Evolutionary conservation across 371 early-diverging fungal species (phyloP).

Genomic region (Saksenaea vasiformis): DNA sequence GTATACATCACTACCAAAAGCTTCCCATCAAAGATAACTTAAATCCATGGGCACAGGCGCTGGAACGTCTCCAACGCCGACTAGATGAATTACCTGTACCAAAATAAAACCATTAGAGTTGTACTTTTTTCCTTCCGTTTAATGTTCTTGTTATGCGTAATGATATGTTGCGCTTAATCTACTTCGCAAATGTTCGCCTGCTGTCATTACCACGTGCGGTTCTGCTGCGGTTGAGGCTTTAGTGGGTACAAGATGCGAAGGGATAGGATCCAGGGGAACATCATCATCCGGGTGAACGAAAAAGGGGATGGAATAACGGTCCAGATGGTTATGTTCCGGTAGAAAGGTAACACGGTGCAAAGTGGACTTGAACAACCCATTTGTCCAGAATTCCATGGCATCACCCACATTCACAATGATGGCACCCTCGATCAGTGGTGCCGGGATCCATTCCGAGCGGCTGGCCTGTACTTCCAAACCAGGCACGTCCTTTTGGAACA

Average conservation of each 20-base stretch:
- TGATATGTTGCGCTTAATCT: slow-evolving; percentile 44
- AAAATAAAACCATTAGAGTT: neutral
- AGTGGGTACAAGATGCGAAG: slow-evolving; percentile 30
- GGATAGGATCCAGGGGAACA: slow-evolving; percentile 47
- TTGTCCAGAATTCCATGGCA: slow-evolving; percentile 67
- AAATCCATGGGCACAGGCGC: slow-evolving; percentile 24
- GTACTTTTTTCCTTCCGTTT: slow-evolving; percentile 11
- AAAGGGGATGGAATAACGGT: slow-evolving; percentile 74
- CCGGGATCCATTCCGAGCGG: slow-evolving; percentile 62
- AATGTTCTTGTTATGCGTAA: no score
- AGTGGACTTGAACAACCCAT: slow-evolving; percentile 68
- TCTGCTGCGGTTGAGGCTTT: neutral
- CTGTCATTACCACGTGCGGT: slow-evolving; percentile 23
- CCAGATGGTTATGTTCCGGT: slow-evolving; percentile 55
- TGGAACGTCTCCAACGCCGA: slow-evolving; percentile 18
- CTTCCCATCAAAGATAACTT: slow-evolving; percentile 19
- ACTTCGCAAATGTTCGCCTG: slow-evolving; percentile 39
- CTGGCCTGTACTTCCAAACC: slow-evolving; percentile 68
- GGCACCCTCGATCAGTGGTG: slow-evolving; percentile 59
- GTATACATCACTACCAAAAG: slow-evolving; percentile 12
- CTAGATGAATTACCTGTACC: slow-evolving; percentile 13
- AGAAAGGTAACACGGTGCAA: slow-evolving; percentile 71
- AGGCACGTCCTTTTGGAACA: slow-evolving; percentile 71
- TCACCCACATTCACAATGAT: slow-evolving; percentile 77
- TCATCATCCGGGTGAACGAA: slow-evolving; percentile 61